Evolutionary conservation across 768 basidiomycete species (phyloP), one percentile per base, ranked within the genome.

Genomic region (Tulasnella sp.): DNA sequence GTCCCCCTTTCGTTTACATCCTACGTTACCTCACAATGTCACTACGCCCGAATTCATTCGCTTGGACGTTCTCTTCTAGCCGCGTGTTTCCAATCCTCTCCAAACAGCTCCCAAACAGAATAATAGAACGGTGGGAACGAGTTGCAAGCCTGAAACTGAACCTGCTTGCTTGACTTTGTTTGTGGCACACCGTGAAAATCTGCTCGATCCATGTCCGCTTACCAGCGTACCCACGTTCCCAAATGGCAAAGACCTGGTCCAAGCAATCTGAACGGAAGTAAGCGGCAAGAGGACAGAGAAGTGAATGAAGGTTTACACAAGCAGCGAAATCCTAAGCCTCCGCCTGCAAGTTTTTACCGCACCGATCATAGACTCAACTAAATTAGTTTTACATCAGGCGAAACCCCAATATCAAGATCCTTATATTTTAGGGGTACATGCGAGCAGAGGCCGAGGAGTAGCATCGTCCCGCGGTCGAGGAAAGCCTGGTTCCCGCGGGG

Each of bases 181-280:
- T 68, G 62, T 68, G 62, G n/a, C 62, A 19, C 34, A 36, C 62
- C 62, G 62, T 68, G 34, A 68, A 68, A 68, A 68, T 68, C 62
- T 68, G n/a, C 62, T 36, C 56, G 31, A 36, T 14, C 62, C 27
- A 68, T 68, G 62, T 68, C 62, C 31, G 58, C 58, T 34, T 7
- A n/a, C n/a, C 62, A 68, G 19, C 62, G n/a, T 36, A 10, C 62
- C 62, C 36, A 68, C 62, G 31, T 36, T 68, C 62, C 27, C 14
- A 68, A 68, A 68, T 68, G 62, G 62, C 62, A 68, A 36, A 68
- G 62, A 68, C 62, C 62, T 36, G 14, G 14, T 36, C 9, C 62
- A 5, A 34, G 31, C 1, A 68, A 7, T 18, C 62, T 8, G 52
- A 52, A 52, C 48, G 48, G 62, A 34, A 19, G 62, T 36, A 12